Conservation (phyloP, 2,329 filamentous ascomycete species). For the Aureobasidium leucospermi region DNA sequence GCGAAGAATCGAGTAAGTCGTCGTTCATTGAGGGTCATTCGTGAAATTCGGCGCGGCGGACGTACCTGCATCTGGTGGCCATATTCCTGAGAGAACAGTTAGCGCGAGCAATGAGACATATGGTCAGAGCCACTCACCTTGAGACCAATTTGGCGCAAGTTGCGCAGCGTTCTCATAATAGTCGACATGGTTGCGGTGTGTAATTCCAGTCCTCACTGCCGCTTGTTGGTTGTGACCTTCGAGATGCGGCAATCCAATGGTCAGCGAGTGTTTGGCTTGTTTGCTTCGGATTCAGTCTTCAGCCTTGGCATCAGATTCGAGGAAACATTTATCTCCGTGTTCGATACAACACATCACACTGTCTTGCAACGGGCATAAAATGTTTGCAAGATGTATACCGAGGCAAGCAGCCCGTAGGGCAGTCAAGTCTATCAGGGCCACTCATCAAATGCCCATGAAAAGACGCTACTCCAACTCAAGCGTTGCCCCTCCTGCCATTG, state of each 20-base stretch:
- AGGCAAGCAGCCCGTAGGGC: slow-evolving; percentile 6
- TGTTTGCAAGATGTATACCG: slow-evolving; percentile 12
- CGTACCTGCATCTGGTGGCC: slow-evolving; percentile 88
- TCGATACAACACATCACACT: background rate
- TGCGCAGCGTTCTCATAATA: slow-evolving; percentile 74
- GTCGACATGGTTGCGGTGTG: slow-evolving; percentile 68
- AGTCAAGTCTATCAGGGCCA: background rate
- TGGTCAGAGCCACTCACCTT: slow-evolving; percentile 52
- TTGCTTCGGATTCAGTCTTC: background rate
- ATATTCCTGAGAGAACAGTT: slow-evolving; percentile 61
- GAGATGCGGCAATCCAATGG: slow-evolving; percentile 7
- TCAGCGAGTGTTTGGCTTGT: slow-evolving; percentile 10
- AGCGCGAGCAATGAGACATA: slow-evolving; percentile 19
- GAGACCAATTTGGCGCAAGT: slow-evolving; percentile 78
- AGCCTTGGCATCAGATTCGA: background rate
- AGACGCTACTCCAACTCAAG: slow-evolving; percentile 13
- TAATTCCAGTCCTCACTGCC: slow-evolving; percentile 4
- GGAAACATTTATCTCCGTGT: background rate
- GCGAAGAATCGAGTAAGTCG: slow-evolving; percentile 17
- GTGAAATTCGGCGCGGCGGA: slow-evolving; percentile 25
- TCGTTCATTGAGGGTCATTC: slow-evolving; percentile 17
- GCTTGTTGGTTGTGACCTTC: background rate
- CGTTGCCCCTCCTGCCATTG: background rate
- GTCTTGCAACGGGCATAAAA: background rate
- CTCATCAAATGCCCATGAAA: slow-evolving; percentile 1